Evolutionary conservation across 148 eudicot genomes (phyloP), one percentile per base, ranked within the genome.

Genomic region (Vaccinium macrocarpon): DNA sequence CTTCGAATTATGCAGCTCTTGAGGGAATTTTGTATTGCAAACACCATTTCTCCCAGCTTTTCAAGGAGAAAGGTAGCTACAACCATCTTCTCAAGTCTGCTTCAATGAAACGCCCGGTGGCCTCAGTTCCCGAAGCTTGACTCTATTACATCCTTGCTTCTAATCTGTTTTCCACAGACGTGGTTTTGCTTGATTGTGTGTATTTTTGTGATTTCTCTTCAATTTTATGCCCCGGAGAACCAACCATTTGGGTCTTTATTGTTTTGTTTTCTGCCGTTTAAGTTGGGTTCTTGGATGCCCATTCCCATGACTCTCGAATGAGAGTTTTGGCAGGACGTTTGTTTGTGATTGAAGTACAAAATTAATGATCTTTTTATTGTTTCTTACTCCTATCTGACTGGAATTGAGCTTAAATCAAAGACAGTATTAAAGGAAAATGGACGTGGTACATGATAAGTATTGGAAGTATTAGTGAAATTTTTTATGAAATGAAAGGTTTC

Each of bases 11-110:
- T 83, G 98, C 99, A 27, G 97, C 99, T 74, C 91, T 96, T 49
- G 93, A 96, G 27, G 99, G 99, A 55, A 82, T 90, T 29, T 85
- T 96, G 51, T 96, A 96, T 82, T 96, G 99, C 84, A 94, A 92
- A 73, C 98, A 95, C 75, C 99, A 96, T 87, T 96, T 96, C 87
- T 94, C 98, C 2, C 99, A 96, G 89, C 97, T 96, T 68, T 96
- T 96, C 80, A 94, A 93, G 91, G 99, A 94, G 91, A 96, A 96
- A 81, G 99, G 98, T 12, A 96, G 95, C 90, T 96, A 93, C 90
- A 94, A 91, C 84, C 99, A 96, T 84, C 87, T 96, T 19, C 86
- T 92, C 90, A 94, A 91, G 85, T 91, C 93, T 3, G 94, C 94
- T 21, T 92, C 97, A 10, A 82, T 93, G 56, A 93, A 84, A 87